Evolutionary conservation across 225 moss, liverwort and hornwort genomes (phyloP).

Genomic region (Ulota crispa): DNA sequence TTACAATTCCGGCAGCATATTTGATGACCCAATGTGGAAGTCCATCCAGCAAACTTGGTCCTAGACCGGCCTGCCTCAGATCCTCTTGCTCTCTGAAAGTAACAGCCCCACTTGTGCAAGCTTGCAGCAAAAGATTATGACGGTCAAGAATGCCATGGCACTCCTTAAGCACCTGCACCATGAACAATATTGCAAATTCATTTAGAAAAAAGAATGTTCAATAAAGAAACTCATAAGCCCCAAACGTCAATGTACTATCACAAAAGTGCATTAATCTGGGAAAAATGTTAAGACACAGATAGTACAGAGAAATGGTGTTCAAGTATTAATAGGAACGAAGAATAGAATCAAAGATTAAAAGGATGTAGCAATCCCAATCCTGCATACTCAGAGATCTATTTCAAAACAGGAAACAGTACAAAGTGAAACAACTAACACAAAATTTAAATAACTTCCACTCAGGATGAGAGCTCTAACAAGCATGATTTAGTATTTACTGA

Average conservation of each 20-base stretch:
- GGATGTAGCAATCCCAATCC: not conserved
- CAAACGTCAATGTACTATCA: not conserved
- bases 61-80: slow-evolving; percentile 89
- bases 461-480: not conserved
- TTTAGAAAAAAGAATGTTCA: not conserved
- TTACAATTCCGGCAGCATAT: slow-evolving; percentile 83
- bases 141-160: slow-evolving; percentile 91
- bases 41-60: slow-evolving; percentile 78
- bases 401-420: not conserved
- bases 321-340: not conserved
- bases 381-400: not conserved
- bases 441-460: not conserved
- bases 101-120: slow-evolving; percentile 68
- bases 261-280: not conserved
- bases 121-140: slow-evolving; percentile 84
- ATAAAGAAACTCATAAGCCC: not conserved
- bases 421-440: not conserved
- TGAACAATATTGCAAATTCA: slow-evolving; percentile 7
- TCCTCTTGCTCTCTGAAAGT: slow-evolving; percentile 69
- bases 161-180: slow-evolving; percentile 78
- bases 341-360: slow-evolving; percentile 5
- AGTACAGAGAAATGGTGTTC: not conserved
- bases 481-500: not conserved
- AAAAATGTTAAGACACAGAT: not conserved
- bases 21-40: slow-evolving; percentile 94